Evolutionary conservation across 225 moss, liverwort and hornwort genomes (phyloP), one percentile per base, ranked within the genome.

Genomic region (Ulota crispa): DNA sequence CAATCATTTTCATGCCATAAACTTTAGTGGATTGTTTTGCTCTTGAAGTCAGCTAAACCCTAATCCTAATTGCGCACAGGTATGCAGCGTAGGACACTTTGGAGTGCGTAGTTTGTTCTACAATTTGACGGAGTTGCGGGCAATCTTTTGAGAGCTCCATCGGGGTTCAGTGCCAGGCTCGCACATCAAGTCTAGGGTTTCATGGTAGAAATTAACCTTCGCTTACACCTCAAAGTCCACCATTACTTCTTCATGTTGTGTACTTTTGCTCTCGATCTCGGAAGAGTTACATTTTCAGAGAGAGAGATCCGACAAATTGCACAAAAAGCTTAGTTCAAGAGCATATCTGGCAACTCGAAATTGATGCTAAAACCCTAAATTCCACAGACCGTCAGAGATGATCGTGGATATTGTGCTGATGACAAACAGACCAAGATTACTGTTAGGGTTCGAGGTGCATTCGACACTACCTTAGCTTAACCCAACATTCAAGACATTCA

Each of bases 181-280:
- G 54, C 10, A 20, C 24, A 19, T 47, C 47, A 30, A 66, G 19
- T 39, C 50, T 71, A 76, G 34, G 18, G 18, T 43, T 73, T 69
- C 68, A 23, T 20, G 45, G 55, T 43, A 83, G 80, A 78, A 81
- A 84, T 5, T 3, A 45, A 45, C 57, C 78, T 75, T 87, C 81
- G 54, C 27, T 8, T 70, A 59, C 43, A 39, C 83, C 73, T 64
- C 61, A 14, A 53, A 80, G 77, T 77, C 83, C 72, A 76, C 83
- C 61, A 80, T 64, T 50, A 31, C 26, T 73, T 37, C n/a, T 36
- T 47, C 80, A 32, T 70, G 14, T 34, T 21, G 27, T 56, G 12
- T 30, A 47, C 11, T 47, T 61, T 14, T 64, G 8, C 43, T 19
- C 45, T 56, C 65, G 39, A 23, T 74, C 30, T 53, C 47, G 47